Evolutionary conservation across 768 basidiomycete species (phyloP), one percentile per base, ranked within the genome.

Genomic region (Podaxis sp.): DNA sequence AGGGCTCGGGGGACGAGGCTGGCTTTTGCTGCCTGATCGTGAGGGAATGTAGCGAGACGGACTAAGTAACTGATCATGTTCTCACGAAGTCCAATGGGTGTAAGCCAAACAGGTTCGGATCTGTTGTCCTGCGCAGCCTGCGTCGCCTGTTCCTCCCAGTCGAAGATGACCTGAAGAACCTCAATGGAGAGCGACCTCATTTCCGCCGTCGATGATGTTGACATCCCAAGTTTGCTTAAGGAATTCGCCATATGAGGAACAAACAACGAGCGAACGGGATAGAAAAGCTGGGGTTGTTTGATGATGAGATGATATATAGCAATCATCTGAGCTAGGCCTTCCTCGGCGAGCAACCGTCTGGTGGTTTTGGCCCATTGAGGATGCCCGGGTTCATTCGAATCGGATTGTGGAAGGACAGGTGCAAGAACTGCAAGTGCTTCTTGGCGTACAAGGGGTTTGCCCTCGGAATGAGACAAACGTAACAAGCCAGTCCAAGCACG

Each of bases 21-120:
- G 28, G 75, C 73, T 64, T 77, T 74, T 5, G 77, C 75, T 5
- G 81, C 74, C n/a, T 80, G 80, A 59, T 89, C 87, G 60, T 86
- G 80, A 1, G 82, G 76, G 33, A 85, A 83, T 15, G 93, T 93
- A 8, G 92, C 88, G 51, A 99, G 82, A 52, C 96, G 89, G n/a
- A 99, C 88, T 37, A 99, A 84, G 75, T 95, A 97, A 77, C 94
- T 95, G 66, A 98, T 90, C 77, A 97, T 91, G 63, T 89, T 89
- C 75, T 99, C 96, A 30, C 93, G 85, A 61, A 93, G 87, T 22
- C 83, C 81, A 30, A 91, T 76, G 2, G 96, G 93, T 0, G 91
- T 92, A 22, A 84, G 74, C 93, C 94, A 96, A 38, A 70, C 60
- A 1, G 68, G 49, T 56, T 59, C 62, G 12, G 41, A 41, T 28